phyloP scores from a whole-genome alignment of 1,284 basidiomycete genomes.

The Mycena sp. region DNA sequence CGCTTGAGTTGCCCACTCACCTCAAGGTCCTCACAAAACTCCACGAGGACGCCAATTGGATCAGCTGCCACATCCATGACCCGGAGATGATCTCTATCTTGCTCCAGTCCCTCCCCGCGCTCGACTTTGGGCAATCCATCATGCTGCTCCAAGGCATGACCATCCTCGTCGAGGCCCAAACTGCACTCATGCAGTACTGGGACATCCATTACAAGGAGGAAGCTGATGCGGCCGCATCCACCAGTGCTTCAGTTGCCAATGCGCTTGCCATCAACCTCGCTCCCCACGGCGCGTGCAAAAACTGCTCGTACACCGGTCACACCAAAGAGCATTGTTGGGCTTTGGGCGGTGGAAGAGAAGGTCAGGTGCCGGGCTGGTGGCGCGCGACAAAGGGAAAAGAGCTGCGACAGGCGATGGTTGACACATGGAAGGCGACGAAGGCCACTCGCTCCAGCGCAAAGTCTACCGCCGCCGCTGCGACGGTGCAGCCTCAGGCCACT shows the following conservation, averaged over 20 bases:
- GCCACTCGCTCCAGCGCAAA: background rate
- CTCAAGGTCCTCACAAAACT: background rate
- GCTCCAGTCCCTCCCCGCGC: constrained; percentile 11
- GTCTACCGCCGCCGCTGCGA: background rate
- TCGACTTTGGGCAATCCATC: constrained; percentile 4
- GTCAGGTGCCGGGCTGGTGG: background rate
- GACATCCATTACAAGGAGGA: background rate
- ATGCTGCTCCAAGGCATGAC: background rate
- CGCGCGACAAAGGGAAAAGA: background rate
- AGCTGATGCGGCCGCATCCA: background rate
- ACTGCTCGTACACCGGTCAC: background rate
- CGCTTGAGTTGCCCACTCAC: background rate
- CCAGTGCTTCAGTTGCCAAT: too few species aligned
- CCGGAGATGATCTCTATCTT: constrained; percentile 13
- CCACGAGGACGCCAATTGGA: background rate
- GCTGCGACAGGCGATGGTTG: background rate
- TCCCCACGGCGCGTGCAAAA: background rate
- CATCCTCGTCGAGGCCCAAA: background rate
- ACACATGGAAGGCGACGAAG: background rate
- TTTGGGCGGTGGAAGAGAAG: background rate
- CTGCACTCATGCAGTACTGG: background rate
- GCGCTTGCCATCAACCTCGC: background rate
- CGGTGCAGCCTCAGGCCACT: background rate
- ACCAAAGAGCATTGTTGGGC: background rate
- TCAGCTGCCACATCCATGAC: background rate